Conservation (phyloP, 2,329 filamentous ascomycete species). For the Pseudocercospora fijiensis region DNA sequence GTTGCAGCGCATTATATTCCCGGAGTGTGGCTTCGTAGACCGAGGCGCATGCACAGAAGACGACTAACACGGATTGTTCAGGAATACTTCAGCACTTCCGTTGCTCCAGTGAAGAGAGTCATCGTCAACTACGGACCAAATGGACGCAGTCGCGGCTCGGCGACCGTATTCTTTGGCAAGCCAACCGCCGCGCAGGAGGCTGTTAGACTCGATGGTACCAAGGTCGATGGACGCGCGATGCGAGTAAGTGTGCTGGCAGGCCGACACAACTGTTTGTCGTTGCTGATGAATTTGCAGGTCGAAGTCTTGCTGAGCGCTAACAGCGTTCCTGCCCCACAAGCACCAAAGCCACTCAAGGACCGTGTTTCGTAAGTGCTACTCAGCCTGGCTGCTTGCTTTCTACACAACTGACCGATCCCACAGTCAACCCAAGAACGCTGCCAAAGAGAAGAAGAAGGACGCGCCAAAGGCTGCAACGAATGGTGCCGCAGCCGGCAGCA, state of each 20-base stretch:
- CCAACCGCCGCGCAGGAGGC: slow-evolving; percentile 81
- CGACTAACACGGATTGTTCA: slow-evolving; percentile 67
- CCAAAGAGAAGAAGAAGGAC: slow-evolving; percentile 36
- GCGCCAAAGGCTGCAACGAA: slow-evolving; percentile 63
- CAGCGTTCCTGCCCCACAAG: slow-evolving; percentile 64
- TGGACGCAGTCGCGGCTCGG: slow-evolving; percentile 86
- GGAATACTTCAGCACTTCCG: slow-evolving; percentile 91
- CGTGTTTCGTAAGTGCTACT: slow-evolving; percentile 67
- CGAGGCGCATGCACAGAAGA: slow-evolving; percentile 27
- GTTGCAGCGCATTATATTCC: background rate
- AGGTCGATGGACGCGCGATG: slow-evolving; percentile 86
- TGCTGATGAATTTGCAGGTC: slow-evolving; percentile 58
- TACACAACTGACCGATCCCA: slow-evolving; percentile 20
- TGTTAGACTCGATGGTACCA: slow-evolving; percentile 80
- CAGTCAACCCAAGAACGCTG: slow-evolving; percentile 38
- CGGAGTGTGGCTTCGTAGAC: background rate
- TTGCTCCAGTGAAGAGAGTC: slow-evolving; percentile 87
- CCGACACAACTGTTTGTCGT: background rate
- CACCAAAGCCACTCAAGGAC: slow-evolving; percentile 75
- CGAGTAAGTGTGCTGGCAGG: slow-evolving; percentile 61
- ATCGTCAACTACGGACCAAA: slow-evolving; percentile 90
- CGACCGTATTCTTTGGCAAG: slow-evolving; percentile 82
- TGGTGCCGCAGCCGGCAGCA: slow-evolving; percentile 49
- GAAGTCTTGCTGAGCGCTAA: slow-evolving; percentile 74
- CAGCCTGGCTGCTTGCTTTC: background rate